Conservation (phyloP, 1,284 basidiomycete species). For the Puccinia brachypodii region DNA sequence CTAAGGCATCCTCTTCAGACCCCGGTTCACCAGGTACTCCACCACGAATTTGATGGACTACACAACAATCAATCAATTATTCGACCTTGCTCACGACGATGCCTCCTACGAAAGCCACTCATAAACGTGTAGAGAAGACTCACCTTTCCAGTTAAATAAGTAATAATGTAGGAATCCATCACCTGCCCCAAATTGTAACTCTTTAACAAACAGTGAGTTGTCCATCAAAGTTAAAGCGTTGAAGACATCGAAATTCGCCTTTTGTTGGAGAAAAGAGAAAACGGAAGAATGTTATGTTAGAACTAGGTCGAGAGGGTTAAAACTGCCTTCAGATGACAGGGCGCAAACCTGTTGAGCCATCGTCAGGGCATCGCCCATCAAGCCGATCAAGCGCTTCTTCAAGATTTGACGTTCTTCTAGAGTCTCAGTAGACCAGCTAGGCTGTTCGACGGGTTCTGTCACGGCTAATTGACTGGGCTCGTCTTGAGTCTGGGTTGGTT, state of each 20-base stretch:
- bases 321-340: background rate
- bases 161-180: slow-evolving; percentile 88
- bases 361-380: slow-evolving; percentile 52
- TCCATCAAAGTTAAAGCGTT: slow-evolving; percentile 95
- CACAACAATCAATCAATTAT: background rate
- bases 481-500: slow-evolving; percentile 43
- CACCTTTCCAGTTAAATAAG: slow-evolving; percentile 89
- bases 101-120: too few relatives aligned
- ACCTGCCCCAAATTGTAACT: slow-evolving; percentile 81
- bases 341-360: slow-evolving; percentile 52
- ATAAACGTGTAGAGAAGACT: slow-evolving; percentile 60
- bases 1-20: slow-evolving; percentile 57
- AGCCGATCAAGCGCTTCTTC: slow-evolving; percentile 43
- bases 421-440: slow-evolving; percentile 22
- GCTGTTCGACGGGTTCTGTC: slow-evolving; percentile 51
- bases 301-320: background rate
- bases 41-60: slow-evolving; percentile 46
- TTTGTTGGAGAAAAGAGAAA: slow-evolving; percentile 53
- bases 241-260: slow-evolving; percentile 88
- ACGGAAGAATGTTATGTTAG: background rate
- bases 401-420: slow-evolving; percentile 14
- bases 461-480: slow-evolving; percentile 60
- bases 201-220: slow-evolving; percentile 76
- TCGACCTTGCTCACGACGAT: background rate
- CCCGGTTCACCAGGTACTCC: slow-evolving; percentile 54